Percentiles rank a stretch among this genome's conserved stretches.
Evolutionary conservation across 176 grass and related monocot genomes (phyloP).

Genomic region (Cenchrus americanus): DNA sequence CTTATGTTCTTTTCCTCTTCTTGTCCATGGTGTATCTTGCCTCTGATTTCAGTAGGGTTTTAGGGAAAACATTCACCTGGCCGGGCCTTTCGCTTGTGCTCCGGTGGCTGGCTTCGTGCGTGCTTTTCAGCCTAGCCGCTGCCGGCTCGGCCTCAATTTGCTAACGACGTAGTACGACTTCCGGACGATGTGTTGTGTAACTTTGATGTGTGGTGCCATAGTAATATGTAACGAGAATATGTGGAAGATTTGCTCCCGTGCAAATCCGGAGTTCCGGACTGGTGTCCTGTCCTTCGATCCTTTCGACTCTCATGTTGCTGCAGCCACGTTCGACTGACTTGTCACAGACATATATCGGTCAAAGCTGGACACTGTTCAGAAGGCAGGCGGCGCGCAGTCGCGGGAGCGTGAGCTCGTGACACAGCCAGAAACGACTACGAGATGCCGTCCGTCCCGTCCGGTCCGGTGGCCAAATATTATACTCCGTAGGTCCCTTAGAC

Average conservation of each 20-base stretch:
- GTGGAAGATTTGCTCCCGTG: not conserved
- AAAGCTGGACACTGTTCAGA: not conserved
- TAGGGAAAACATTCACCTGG: not conserved
- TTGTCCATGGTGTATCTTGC: not conserved
- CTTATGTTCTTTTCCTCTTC: not conserved
- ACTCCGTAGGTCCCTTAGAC: too few species aligned
- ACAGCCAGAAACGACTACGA: not conserved
- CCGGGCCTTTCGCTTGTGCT: slow-evolving; percentile 13
- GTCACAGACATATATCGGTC: too few species aligned
- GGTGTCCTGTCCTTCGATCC: too few species aligned
- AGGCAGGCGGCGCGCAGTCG: not conserved
- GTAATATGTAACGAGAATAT: not conserved
- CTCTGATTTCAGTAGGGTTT: slow-evolving; percentile 23
- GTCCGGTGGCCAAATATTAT: too few species aligned
- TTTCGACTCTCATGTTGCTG: too few species aligned
- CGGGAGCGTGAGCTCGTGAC: not conserved
- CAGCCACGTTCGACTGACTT: too few species aligned
- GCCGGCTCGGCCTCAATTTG: slow-evolving; percentile 23
- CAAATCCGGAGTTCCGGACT: too few species aligned
- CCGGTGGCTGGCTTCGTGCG: slow-evolving; percentile 28
- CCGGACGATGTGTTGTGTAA: not conserved
- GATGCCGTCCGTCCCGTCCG: too few species aligned
- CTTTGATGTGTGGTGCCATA: not conserved
- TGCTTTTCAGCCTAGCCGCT: slow-evolving; percentile 29
- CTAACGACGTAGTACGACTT: slow-evolving; percentile 23